Base-by-base conservation (phyloP, 179 eudicot genomes). In the Beta lomatogona region DNA sequence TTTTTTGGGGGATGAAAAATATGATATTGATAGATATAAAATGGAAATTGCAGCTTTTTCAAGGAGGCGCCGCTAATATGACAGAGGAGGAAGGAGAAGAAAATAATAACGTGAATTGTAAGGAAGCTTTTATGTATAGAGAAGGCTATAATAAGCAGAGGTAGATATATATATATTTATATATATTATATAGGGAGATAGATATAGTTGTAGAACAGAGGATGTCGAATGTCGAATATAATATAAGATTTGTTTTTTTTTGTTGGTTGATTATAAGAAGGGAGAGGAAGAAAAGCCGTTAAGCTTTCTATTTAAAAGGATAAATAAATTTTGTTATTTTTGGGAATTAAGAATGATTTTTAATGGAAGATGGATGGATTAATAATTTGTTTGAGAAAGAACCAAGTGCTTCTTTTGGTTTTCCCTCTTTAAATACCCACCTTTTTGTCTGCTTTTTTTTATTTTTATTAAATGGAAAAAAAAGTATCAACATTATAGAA, bases 251-350 rank as follows among this genome's bases (percentile, higher is more conserved):
- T 46, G 15, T n/a, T 71, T 2, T n/a, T 4, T 31, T 45, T n/a
- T n/a, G n/a, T n/a, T 46, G 16, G 2, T 48, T 25, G 15, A 3
- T 28, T 50, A 19, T 55, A 25, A 50, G 41, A 46, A 9, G 46
- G 67, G 15, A 73, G 72, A 31, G 25, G n/a, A n/a, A 58, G 58
- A 66, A 55, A 44, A 69, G 81, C 81, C 63, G 83, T 80, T 71
- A 63, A n/a, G 50, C 31, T 70, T 68, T 73, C 61, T 79, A 31
- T 15, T 25, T 71, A 71, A 45, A 11, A 36, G 11, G 18, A 11
- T 5, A 14, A 2, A n/a, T 45, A 11, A n/a, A 19, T 15, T 2
- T 36, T 36, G 46, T 71, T 71, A 46, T 45, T 71, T 45, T 50
- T 52, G 57, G 22, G 36, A 71, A 71, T 71, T 50, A 13, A 13